Evolutionary conservation across 164 flowering plant genomes (phyloP).

Genomic region (Houttuynia cordata): DNA sequence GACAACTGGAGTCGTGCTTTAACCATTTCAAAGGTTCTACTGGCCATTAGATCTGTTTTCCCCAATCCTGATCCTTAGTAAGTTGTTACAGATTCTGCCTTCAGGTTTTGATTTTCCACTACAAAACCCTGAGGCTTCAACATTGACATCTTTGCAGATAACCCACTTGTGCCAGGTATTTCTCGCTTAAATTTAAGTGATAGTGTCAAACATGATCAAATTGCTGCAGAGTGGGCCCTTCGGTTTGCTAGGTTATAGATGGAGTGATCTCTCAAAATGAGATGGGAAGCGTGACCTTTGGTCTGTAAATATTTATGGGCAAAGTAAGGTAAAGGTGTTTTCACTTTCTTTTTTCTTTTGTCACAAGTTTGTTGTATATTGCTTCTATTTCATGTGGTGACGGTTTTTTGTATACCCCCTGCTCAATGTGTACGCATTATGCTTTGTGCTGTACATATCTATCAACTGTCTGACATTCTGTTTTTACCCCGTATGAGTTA

Average conservation of each 20-base stretch:
- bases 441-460: too few species aligned
- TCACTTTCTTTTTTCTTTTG: too few species aligned
- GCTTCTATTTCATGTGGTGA: too few species aligned
- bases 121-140: neutral
- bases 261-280: neutral
- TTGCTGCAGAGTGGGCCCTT: slow-evolving; percentile 88
- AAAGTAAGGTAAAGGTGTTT: too few species aligned
- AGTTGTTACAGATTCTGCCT: slow-evolving; percentile 13
- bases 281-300: neutral
- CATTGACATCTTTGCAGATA: slow-evolving; percentile 35
- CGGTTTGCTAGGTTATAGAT: slow-evolving; percentile 59
- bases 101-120: neutral
- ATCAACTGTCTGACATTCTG: too few species aligned
- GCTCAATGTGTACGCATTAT: too few species aligned
- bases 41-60: slow-evolving; percentile 68
- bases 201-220: slow-evolving; percentile 56
- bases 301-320: too few species aligned
- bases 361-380: too few species aligned
- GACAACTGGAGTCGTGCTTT: slow-evolving; percentile 95
- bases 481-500: too few species aligned
- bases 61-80: slow-evolving; percentile 72
- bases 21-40: slow-evolving; percentile 76
- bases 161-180: slow-evolving; percentile 57
- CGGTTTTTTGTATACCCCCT: too few species aligned
- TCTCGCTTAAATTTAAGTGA: slow-evolving; percentile 64